Base-by-base conservation (phyloP, 768 basidiomycete genomes). In the Lentinula sp. region DNA sequence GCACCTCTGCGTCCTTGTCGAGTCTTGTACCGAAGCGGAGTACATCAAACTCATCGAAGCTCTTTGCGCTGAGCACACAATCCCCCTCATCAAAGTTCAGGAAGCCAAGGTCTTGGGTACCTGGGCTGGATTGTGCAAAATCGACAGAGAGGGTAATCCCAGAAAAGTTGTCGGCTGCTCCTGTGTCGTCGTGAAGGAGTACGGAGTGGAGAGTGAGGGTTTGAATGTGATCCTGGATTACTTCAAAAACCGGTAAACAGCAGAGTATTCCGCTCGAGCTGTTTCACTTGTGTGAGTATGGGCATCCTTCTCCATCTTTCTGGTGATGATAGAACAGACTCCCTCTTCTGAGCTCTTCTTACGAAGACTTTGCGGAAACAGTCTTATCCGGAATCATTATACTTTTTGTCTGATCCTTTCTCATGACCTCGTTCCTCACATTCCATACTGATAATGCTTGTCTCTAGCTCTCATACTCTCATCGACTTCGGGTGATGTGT, bases 41-140 rank as follows among this genome's bases (percentile, higher is more conserved):
- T 98, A 99, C 85, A 92, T 97, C 86, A 98, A 98, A 83, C 93
- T 99, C 81, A 97, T 99, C 68, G 95, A 98, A 80, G 96, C 96
- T 55, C 93, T 99, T 73, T 98, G 96, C 74, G 91, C 93, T 64
- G 95, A 97, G 81, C 95, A 98, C 87, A 96, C 95, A 79, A 98
- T 98, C 81, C 94, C 95, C 83, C 81, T 99, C 66, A 98, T 99
- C 92, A 98, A 98, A 81, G 93, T 95, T 67, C 92, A 92, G 69
- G 96, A 98, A 76, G 90, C 93, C 71, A 99, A 99, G 80, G 86
- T 96, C 66, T 90, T 99, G 71, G 96, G 96, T 39, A 93, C 90
- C 67, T 98, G 96, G 96, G 95, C 93, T 68, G 95, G 96, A 71
- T 85, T 99, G 64, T 98, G 96, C 89, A 99, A 99, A 85, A 95